Evolutionary conservation across 805 yeast species (phyloP).

Genomic region (Ogataea nonfermentans): DNA sequence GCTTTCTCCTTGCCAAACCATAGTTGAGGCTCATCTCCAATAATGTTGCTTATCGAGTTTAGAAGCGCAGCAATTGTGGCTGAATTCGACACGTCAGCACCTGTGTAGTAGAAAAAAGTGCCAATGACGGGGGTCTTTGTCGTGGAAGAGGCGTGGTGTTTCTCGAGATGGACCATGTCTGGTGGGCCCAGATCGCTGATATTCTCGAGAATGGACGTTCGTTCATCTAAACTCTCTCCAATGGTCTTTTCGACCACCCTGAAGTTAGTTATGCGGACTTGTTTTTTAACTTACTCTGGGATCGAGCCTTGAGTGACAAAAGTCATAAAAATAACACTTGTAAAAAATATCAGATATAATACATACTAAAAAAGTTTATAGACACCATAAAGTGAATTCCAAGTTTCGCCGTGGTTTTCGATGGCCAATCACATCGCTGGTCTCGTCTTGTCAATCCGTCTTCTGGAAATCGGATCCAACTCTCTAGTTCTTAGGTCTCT

Average conservation of each 20-base stretch:
- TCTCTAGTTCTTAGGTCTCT: not conserved
- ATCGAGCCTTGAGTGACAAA: conserved; percentile 56
- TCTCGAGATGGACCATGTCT: conserved; percentile 54
- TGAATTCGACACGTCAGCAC: conserved; percentile 71
- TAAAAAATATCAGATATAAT: not conserved
- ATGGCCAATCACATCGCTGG: not conserved
- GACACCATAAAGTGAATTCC: not conserved
- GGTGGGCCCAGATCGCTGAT: conserved; percentile 74
- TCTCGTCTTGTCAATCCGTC: not conserved
- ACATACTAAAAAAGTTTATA: conserved; percentile 5
- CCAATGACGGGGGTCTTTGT: conserved; percentile 52
- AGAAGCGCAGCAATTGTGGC: conserved; percentile 77
- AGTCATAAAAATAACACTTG: conserved; percentile 29
- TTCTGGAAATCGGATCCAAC: not conserved
- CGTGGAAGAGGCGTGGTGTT: conserved; percentile 29
- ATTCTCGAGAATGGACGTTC: conserved; percentile 57
- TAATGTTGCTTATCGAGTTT: conserved; percentile 63
- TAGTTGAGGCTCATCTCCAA: conserved; percentile 59
- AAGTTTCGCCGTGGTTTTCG: not conserved
- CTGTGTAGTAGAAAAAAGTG: conserved; percentile 71
- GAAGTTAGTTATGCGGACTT: conserved; percentile 14
- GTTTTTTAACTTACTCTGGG: conserved; percentile 50
- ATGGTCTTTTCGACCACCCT: conserved; percentile 52
- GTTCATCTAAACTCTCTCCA: conserved; percentile 56
- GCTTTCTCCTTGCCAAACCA: conserved; percentile 79